These are phyloP conservation scores for Ogataea sp. DNA, from an alignment of 805 yeast genomes.

Conservation along the genomic window DNA sequence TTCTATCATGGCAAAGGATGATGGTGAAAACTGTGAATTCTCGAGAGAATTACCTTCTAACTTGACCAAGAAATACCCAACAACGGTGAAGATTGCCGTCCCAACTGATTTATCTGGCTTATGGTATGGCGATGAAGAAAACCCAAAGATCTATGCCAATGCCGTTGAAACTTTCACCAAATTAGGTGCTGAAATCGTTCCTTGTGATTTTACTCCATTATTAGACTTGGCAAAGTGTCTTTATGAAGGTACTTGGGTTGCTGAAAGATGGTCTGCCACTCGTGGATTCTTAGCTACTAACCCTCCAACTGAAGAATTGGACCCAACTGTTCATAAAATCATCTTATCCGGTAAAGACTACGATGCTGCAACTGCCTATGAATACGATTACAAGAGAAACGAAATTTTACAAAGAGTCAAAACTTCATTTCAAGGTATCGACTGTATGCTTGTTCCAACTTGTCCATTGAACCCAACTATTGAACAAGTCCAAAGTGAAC, in stretches of 20 bases:
- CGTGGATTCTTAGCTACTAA: constrained; percentile 61
- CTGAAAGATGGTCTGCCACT: constrained; percentile 84
- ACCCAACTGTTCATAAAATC: constrained; percentile 75
- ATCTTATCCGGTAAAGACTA: constrained; percentile 71
- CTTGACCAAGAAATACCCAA: constrained; percentile 52
- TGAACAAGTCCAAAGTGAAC: constrained; percentile 64
- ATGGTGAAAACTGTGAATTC: constrained; percentile 63
- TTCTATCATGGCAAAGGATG: constrained; percentile 63
- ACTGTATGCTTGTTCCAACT: constrained; percentile 84
- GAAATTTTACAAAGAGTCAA: constrained; percentile 62
- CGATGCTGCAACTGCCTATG: constrained; percentile 78
- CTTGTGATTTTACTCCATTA: constrained; percentile 67
- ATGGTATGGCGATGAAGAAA: constrained; percentile 79
- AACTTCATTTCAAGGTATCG: constrained; percentile 48
- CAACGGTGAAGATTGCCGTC: constrained; percentile 62
- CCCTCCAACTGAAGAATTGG: constrained; percentile 65
- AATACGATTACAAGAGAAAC: constrained; percentile 81
- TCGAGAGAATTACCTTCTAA: constrained; percentile 67
- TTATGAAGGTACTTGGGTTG: constrained; percentile 99
- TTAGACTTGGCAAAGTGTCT: constrained; percentile 77
- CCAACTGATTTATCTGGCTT: constrained; percentile 51
- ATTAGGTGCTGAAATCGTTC: constrained; percentile 50
- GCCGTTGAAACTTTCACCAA: constrained; percentile 49
- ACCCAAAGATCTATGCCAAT: constrained; percentile 56
- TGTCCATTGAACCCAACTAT: constrained; percentile 89